Evolutionary conservation across 495 filamentous ascomycete genomes (phyloP).

Genomic region (Trichoderma asperelloides): DNA sequence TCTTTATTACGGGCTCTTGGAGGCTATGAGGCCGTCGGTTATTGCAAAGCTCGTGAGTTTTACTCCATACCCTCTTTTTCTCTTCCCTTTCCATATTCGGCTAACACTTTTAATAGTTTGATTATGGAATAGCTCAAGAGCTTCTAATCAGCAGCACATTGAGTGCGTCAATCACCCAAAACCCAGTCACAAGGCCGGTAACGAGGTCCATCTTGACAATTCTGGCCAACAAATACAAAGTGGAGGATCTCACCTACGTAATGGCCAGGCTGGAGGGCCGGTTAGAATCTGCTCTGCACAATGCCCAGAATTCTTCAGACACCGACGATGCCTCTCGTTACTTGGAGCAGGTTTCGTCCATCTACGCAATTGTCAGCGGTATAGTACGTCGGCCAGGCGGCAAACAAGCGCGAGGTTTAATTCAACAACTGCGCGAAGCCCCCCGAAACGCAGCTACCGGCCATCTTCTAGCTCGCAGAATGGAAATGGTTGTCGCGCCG

Average conservation of each 20-base stretch:
- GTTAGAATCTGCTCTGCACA: constrained; percentile 5
- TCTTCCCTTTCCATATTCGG: not conserved
- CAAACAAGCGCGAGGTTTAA: not conserved
- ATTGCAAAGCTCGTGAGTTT: constrained; percentile 27
- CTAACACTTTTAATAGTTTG: constrained; percentile 13
- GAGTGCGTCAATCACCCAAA: not conserved
- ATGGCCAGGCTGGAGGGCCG: constrained; percentile 19
- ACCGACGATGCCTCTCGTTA: not conserved
- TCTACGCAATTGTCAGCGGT: constrained; percentile 2
- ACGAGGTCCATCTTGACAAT: constrained; percentile 22
- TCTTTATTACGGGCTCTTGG: constrained; percentile 33
- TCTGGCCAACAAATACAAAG: constrained; percentile 29
- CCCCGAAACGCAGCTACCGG: constrained; percentile 16
- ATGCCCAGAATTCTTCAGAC: constrained; percentile 10
- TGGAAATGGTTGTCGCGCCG: constrained; percentile 26
- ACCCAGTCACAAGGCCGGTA: constrained; percentile 7
- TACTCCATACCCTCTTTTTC: not conserved
- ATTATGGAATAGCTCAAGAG: constrained; percentile 10
- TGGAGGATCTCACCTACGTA: constrained; percentile 16
- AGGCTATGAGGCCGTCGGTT: constrained; percentile 32
- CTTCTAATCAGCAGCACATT: constrained; percentile 1
- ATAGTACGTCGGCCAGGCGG: constrained; percentile 7
- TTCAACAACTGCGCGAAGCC: constrained; percentile 12
- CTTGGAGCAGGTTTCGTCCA: constrained; percentile 12
- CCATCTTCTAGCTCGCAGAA: constrained; percentile 20